Evolutionary conservation across 345 rosid genomes (phyloP).

Genomic region (Aegle marmelos): DNA sequence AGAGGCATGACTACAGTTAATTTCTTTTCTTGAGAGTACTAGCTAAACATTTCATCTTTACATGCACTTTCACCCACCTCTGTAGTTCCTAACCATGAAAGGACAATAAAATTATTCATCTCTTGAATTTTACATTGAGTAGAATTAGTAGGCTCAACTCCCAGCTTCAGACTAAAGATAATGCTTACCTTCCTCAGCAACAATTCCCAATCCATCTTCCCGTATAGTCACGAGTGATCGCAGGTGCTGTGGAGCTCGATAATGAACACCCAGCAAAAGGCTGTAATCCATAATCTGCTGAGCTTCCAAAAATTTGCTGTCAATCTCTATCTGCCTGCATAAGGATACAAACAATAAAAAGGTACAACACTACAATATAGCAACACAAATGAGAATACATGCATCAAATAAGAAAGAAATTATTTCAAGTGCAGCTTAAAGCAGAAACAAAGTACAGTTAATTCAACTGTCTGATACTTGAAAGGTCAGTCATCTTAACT

Average conservation of each 20-base stretch:
- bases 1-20: background rate
- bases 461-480: background rate
- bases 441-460: background rate
- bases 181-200: slow-evolving; percentile 80
- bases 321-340: slow-evolving; percentile 81
- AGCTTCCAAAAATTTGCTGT: slow-evolving; percentile 76
- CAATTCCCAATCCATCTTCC: slow-evolving; percentile 71
- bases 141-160: background rate
- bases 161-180: background rate
- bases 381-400: background rate
- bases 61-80: background rate
- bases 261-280: slow-evolving; percentile 95
- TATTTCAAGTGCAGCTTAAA: background rate
- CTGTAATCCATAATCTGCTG: slow-evolving; percentile 97
- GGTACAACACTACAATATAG: background rate
- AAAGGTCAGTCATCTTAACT: slow-evolving; percentile 7
- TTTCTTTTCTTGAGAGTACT: background rate
- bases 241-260: slow-evolving; percentile 93
- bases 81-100: background rate
- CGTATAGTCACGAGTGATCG: slow-evolving; percentile 39
- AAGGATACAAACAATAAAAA: slow-evolving; percentile 5
- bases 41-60: background rate
- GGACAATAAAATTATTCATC: background rate
- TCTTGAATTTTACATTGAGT: background rate
- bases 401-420: background rate